Evolutionary conservation across 2,329 filamentous ascomycete genomes (phyloP), one percentile per base, ranked within the genome.

Genomic region (Curvularia hawaiiensis): DNA sequence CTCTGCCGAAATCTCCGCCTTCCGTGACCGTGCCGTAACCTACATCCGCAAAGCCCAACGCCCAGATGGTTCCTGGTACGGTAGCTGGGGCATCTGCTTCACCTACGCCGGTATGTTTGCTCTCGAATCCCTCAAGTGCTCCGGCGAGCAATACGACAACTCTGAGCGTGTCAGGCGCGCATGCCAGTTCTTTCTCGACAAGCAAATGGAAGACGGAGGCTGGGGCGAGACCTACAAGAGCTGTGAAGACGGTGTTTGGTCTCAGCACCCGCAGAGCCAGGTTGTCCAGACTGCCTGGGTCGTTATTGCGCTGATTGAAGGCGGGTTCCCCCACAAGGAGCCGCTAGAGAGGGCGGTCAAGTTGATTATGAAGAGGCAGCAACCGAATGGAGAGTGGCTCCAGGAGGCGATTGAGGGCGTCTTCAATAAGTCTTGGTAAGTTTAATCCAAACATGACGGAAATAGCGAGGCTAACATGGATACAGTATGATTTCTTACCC

Each of bases 91-190:
- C 51, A 96, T 99, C 69, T 99, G 95, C 79, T 99, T 96, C 77
- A 97, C 93, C 0, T 99, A 99, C 73, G 95, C 93, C 0, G 90
- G 87, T 62, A 96, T 98, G 92, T 99, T 99, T 78, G 93, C 93
- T 0, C 82, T 98, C 1, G 94, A 98, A 75, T 92, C 90, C 61
- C 82, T 99, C 65, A 84, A 87, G 6, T 90, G 88, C 46, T 86
- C 92, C 4, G 93, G 93, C 6, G 92, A 98, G 78, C 90, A 84
- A 3, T 96, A 95, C 64, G 79, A 80, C 31, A 96, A 87, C 61
- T 93, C 90, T 67, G 80, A 85, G 5, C 80, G 88, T 49, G 85
- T 92, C 1, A 86, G 84, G 58, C 85, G 86, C 43, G 95, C 89
- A 0, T 98, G 94, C 70, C 85, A 93, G 3, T 99, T 97, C 77